Base-by-base conservation (phyloP, 2,329 filamentous ascomycete genomes). In the Ascocoryne sarcoides region DNA sequence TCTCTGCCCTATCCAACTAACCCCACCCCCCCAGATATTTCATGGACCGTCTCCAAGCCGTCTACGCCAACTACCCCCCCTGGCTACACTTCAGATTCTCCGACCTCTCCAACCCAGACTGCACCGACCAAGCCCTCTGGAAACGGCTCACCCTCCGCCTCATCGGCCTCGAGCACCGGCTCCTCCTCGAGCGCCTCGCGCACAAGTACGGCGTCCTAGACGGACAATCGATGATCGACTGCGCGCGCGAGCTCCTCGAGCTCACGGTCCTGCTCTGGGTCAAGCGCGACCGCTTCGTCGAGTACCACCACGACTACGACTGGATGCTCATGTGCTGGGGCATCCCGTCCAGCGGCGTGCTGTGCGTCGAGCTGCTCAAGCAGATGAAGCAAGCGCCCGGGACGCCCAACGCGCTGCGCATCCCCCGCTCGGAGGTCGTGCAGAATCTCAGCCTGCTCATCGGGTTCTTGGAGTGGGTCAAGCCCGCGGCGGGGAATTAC, bases 171-270 rank as follows among this genome's bases (percentile, higher is more conserved):
- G 69, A 77, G 31, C 78, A 77, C 29, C 60, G 73, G 2, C 78
- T 81, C 42, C 66, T 80, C 8, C 60, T 78, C 4, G 71, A 79
- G 41, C 64, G 76, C 12, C 64, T 79, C 0, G 57, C 79, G 7
- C 62, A 71, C 16, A 73, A 70, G 14, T 61, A 63, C 0, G 56
- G 63, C 10, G 48, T 57, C 0, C 60, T 63, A 7, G 57, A 63
- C 7, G 62, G 62, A 0, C 59, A 65, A 10, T 55, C 71, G 8
- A 53, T 73, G 5, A 54, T 63, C 1, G 62, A 66, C 16, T 70
- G 68, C 30, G 55, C 55, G 4, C 68, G 65, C 16, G 64, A 71
- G 45, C 63, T 73, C 58, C 65, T 72, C 1, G 61, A 62, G 1
- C 49, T 67, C 9, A 69, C 67, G 0, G 54, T 72, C 4, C 53